These are phyloP conservation scores for Myochromella boudieri DNA, from an alignment of 768 basidiomycete species.

Conservation along the genomic window DNA sequence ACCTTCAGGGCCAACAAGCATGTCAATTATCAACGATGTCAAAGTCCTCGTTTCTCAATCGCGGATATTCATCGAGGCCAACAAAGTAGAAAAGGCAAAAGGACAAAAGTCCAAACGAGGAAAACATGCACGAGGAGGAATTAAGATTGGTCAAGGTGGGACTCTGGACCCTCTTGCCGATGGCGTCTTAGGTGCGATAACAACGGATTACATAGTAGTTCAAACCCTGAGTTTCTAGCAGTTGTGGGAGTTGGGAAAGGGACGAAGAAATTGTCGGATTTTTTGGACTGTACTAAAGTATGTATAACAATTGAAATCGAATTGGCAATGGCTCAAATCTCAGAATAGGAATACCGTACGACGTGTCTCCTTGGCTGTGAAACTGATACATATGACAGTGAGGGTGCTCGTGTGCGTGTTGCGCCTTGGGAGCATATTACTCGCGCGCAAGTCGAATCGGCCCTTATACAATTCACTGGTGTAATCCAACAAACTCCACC, in stretches of 20 bases:
- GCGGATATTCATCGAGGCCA: slow-evolving; percentile 70
- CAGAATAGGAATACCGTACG: slow-evolving; percentile 79
- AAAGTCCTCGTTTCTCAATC: slow-evolving; percentile 80
- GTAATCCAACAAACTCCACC: slow-evolving; percentile 91
- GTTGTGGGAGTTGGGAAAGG: slow-evolving; percentile 89
- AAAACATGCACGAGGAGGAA: slow-evolving; percentile 42
- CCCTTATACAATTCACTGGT: slow-evolving; percentile 75
- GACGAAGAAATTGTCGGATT: slow-evolving; percentile 82
- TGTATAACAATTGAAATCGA: background rate
- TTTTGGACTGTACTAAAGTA: slow-evolving; percentile 90
- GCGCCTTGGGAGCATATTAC: slow-evolving; percentile 88
- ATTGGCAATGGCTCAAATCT: background rate
- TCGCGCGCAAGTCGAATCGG: slow-evolving; percentile 65
- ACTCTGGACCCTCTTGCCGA: slow-evolving; percentile 97
- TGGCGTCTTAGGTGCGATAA: slow-evolving; percentile 77
- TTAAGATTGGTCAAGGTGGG: slow-evolving; percentile 92
- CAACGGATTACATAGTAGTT: background rate
- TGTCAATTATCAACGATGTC: slow-evolving; percentile 84
- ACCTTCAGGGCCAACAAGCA: slow-evolving; percentile 91
- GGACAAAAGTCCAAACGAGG: slow-evolving; percentile 44
- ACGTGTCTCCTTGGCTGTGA: slow-evolving; percentile 92
- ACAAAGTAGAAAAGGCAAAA: slow-evolving; percentile 53
- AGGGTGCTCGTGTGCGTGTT: slow-evolving; percentile 76
- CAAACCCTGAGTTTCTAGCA: slow-evolving; percentile 27
- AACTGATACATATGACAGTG: slow-evolving; percentile 92